Evolutionary conservation across 805 yeast genomes (phyloP), one percentile per base, ranked within the genome.

Genomic region (Kuraishia ogatae): DNA sequence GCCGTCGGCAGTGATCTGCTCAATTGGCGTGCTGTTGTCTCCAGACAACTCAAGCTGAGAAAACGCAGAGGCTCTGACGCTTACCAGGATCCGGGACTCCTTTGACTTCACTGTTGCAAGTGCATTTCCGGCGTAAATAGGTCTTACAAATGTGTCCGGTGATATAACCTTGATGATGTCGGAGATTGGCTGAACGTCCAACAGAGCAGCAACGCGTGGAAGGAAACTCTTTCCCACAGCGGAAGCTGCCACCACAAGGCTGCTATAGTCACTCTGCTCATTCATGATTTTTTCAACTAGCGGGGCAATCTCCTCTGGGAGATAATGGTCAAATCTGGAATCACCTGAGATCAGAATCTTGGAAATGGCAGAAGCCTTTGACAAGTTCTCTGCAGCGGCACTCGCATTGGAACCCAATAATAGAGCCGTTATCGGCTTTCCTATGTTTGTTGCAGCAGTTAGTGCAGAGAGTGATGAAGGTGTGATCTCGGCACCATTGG

Each of bases 101-200:
- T 68, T 75, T 23, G 89, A 76, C 68, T 83, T 81, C 52, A 94
- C 89, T 2, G 97, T 91, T 48, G 89, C 81, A 56, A 89, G 74
- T 4, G 96, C 96, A 71, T 94, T 94, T 52, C 99, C 99, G 21
- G 99, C 98, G 67, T 89, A 94, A 46, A 93, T 90, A 50, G 98
- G 97, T 69, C 98, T 85, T 46, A 86, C 84, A 70, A 93, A 94
- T 7, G 94, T 87, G 58, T 79, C 81, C 19, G 81, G 76, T 53
- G 82, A 74, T 60, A 79, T 80, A 47, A 93, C 85, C 64, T 81
- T 80, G 61, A 80, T 81, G 56, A 94, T 79, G 66, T 93, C 98
- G 26, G 93, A 83, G 53, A 94, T 72, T 28, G 97, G 97, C 73
- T 93, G 97, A 22, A 81, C 79, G 65, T 93, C 96, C 52, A 93